Evolutionary conservation across 441 rosid genomes (phyloP).

Genomic region (Raphanus hybrid): DNA sequence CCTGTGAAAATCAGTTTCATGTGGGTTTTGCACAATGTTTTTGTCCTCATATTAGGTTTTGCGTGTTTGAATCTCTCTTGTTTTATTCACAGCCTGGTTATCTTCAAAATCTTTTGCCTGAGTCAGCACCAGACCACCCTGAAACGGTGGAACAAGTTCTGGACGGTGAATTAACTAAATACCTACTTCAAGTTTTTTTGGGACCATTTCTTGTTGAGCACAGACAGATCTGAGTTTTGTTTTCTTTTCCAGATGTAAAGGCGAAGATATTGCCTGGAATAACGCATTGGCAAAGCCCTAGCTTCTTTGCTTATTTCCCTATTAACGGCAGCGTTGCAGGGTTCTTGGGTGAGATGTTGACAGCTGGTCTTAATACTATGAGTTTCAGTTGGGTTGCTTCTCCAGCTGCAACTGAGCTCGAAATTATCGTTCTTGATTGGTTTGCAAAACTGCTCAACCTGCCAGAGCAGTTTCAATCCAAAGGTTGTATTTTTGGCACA

Average conservation of each 20-base stretch:
- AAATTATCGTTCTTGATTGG: constrained; percentile 90
- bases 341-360: constrained; percentile 64
- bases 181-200: not conserved
- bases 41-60: too few species aligned
- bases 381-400: constrained; percentile 94
- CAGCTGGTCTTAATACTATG: constrained; percentile 76
- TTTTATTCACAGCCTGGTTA: not conserved
- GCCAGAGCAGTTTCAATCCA: constrained; percentile 76
- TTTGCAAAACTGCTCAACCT: constrained; percentile 79
- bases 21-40: not conserved
- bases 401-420: constrained; percentile 94
- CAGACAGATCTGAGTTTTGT: not conserved
- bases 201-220: not conserved
- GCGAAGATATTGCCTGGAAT: constrained; percentile 38
- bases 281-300: constrained; percentile 96
- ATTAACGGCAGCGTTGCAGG: constrained; percentile 60
- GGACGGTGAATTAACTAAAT: constrained; percentile 58
- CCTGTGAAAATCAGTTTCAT: not conserved
- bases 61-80: too few species aligned
- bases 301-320: constrained; percentile 79
- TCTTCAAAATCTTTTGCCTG: constrained; percentile 55
- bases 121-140: constrained; percentile 80
- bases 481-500: constrained; percentile 45
- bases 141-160: constrained; percentile 76
- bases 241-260: constrained; percentile 64